Percentiles rank a stretch among this genome's conserved stretches.
Conservation (phyloP, 129 eudicot genomes). For the Saussurea involucrata region DNA sequence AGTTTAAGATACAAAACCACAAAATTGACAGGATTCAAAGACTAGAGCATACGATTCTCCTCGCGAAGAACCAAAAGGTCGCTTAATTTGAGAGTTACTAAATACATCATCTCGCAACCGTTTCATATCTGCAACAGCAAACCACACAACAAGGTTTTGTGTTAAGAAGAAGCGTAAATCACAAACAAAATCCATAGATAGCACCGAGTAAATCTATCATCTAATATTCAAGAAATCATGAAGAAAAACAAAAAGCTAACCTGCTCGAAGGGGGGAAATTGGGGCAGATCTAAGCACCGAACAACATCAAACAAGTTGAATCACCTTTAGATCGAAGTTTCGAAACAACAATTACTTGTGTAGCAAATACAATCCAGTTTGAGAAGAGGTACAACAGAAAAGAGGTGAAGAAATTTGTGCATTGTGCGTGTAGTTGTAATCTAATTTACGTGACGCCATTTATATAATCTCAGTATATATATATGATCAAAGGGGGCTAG, state of each 20-base stretch:
- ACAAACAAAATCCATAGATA: background rate
- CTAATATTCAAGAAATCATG: background rate
- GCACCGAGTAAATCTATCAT: constrained; percentile 3
- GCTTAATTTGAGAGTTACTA: constrained; percentile 73
- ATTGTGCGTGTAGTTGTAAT: constrained; percentile 22
- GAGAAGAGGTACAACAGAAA: constrained; percentile 4
- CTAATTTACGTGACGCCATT: constrained; percentile 28
- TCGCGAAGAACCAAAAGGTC: constrained; percentile 83
- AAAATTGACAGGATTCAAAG: background rate
- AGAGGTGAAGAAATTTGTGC: constrained; percentile 31
- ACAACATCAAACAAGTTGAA: constrained; percentile 21
- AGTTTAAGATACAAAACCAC: background rate
- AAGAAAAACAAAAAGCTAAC: constrained; percentile 13
- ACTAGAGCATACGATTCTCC: constrained; percentile 73
- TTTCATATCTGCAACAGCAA: constrained; percentile 69
- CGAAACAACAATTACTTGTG: constrained; percentile 14
- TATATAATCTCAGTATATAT: background rate
- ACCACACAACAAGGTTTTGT: background rate
- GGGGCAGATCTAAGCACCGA: constrained; percentile 33
- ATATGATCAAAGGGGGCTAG: background rate
- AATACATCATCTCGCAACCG: constrained; percentile 78
- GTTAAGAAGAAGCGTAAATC: background rate
- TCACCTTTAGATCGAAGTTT: constrained; percentile 17
- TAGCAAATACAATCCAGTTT: constrained; percentile 22
- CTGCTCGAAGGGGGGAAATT: constrained; percentile 16